These are phyloP conservation scores for Tricladium varicosporioides DNA, from an alignment of 2,329 filamentous ascomycete genomes.

Conservation along the genomic window DNA sequence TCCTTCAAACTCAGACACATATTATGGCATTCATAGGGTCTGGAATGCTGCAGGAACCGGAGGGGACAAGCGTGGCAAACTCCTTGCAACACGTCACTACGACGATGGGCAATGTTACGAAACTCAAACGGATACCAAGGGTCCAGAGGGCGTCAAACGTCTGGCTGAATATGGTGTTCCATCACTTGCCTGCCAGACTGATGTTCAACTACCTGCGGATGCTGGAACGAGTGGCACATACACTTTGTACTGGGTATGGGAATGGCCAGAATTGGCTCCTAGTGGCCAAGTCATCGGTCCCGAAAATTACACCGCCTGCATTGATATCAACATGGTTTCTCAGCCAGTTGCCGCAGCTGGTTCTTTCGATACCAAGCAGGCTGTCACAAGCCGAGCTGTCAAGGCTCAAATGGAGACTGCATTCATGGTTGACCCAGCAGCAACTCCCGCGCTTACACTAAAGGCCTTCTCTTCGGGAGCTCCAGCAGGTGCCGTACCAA, in stretches of 20 bases:
- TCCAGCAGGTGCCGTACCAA: conserved; percentile 1
- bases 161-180: conserved; percentile 53
- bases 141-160: conserved; percentile 46
- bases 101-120: conserved; percentile 93
- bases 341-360: conserved; percentile 9
- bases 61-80: conserved; percentile 72
- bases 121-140: conserved; percentile 48
- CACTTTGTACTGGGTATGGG: conserved; percentile 95
- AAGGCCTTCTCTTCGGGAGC: conserved; percentile 1
- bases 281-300: conserved; percentile 45
- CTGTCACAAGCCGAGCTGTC: conserved; percentile 3
- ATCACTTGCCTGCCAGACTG: conserved; percentile 64
- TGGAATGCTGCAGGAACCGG: conserved; percentile 83
- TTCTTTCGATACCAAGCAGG: background rate
- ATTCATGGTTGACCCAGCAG: conserved; percentile 11
- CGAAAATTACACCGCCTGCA: conserved; percentile 59
- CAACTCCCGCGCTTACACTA: background rate
- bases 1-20: conserved; percentile 51
- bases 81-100: conserved; percentile 76
- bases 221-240: conserved; percentile 62
- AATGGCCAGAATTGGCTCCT: conserved; percentile 65
- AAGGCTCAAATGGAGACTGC: conserved; percentile 7
- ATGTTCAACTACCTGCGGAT: conserved; percentile 71
- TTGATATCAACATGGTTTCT: conserved; percentile 43
- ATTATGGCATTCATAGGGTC: conserved; percentile 63